Percentiles rank a stretch among this genome's conserved stretches.
phyloP scores from a whole-genome alignment of 1,139 yeast species.

The Nakaseomyces delphensis region DNA sequence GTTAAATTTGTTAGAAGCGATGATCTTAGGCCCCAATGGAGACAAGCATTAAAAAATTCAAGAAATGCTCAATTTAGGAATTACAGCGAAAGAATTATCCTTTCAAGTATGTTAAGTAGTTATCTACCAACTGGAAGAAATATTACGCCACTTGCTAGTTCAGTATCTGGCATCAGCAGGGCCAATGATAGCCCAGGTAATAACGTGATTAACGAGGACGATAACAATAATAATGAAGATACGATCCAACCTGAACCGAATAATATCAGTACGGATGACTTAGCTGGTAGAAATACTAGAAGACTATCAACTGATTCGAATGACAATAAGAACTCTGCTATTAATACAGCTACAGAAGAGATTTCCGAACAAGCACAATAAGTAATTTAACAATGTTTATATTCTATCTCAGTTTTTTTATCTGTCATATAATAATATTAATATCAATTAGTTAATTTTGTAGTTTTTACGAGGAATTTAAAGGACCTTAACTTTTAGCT shows the following conservation, averaged over 20 bases:
- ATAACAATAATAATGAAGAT: not conserved
- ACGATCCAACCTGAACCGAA: not conserved
- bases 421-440: no score
- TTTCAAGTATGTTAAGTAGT: not conserved
- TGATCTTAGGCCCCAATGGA: slow-evolving; percentile 2
- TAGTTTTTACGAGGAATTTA: no score
- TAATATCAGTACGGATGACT: not conserved
- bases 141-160: not conserved
- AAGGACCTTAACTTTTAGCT: no score
- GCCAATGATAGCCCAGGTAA: not conserved
- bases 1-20: slow-evolving; percentile 4
- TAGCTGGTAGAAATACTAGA: not conserved
- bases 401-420: not conserved
- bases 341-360: not conserved
- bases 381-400: not conserved
- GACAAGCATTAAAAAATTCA: not conserved
- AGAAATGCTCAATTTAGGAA: not conserved
- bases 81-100: not conserved
- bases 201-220: no score
- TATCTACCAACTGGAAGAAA: not conserved
- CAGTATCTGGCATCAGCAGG: not conserved
- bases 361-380: not conserved
- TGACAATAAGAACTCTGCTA: not conserved
- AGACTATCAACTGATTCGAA: not conserved
- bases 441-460: no score